Base-by-base conservation (phyloP, 805 yeast species). In the Starmerella apicola region DNA sequence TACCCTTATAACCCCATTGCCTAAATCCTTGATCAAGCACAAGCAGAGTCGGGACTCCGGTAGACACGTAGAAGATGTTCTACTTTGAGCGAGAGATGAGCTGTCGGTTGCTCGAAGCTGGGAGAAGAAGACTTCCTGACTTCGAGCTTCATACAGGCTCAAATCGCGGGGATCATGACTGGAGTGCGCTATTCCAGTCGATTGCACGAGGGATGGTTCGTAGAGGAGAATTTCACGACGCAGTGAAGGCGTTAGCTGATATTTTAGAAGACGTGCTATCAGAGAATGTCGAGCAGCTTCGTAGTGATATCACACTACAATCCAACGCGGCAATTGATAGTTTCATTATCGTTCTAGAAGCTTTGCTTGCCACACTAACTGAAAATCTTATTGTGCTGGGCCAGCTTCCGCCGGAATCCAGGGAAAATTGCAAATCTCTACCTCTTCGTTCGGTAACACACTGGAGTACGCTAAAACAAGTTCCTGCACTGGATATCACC, bases 221-320 rank as follows among this genome's bases (percentile, higher is more conserved):
- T 9, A 28, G 46, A 5, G 46, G 46, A 3, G 46, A 43, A 30
- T 43, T 43, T 20, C 36, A 40, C 30, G 19, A 9, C 13, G 46
- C 46, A 12, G 40, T 43, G 5, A 6, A 16, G 24, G 16, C 35
- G 10, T 30, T 43, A 7, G 38, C 38, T 10, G 37, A 32, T 5
- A 20, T 40, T 5, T 17, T 43, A 27, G 13, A 20, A 24, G 31
- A 15, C 3, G 15, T 39, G 10, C 31, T 16, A 10, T 22, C 29
- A 3, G 36, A 32, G 10, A 13, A 28, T 26, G 8, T 17, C 16
- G 29, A 17, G 27, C 36, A 36, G n/a, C 24, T 30, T 16, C 3
- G 6, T 4, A 17, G 10, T 8, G 9, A 8, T 5, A 12, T 21
- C n/a, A 4, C 37, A 4, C 5, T 5, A 2, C 20, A 18, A 7